These are phyloP conservation scores for Tetragonia tetragonoides DNA, from an alignment of 148 eudicot genomes.

Conservation along the genomic window DNA sequence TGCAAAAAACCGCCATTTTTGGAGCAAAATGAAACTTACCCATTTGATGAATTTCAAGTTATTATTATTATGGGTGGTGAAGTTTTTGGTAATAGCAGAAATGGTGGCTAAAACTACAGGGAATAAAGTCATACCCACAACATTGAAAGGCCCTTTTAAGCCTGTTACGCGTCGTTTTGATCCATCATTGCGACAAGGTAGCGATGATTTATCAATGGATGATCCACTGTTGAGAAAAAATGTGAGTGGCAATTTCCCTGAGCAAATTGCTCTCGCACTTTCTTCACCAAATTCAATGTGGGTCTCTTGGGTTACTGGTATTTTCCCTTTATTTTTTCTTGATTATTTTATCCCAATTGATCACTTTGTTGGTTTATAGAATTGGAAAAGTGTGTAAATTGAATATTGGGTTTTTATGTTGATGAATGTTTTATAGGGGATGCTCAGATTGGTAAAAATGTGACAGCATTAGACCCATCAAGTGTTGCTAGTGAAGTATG, in stretches of 20 bases:
- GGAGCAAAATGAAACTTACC: neutral
- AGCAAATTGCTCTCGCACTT: slow-evolving; percentile 78
- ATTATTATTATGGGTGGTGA: slow-evolving; percentile 4
- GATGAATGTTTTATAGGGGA: slow-evolving; percentile 46
- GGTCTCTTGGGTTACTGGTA: slow-evolving; percentile 97
- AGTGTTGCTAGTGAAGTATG: slow-evolving; percentile 85
- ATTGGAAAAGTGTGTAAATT: neutral
- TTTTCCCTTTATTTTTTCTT: neutral
- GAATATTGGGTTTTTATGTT: slow-evolving; percentile 3
- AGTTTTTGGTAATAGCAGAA: slow-evolving; percentile 11
- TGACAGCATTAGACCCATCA: slow-evolving; percentile 69
- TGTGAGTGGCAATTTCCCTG: slow-evolving; percentile 63
- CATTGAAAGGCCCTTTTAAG: slow-evolving; percentile 79
- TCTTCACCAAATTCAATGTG: slow-evolving; percentile 72
- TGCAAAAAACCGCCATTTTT: neutral
- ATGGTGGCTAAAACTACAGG: neutral
- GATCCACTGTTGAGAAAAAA: slow-evolving; percentile 63
- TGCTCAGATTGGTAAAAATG: slow-evolving; percentile 76
- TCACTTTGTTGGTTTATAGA: neutral
- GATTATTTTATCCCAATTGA: neutral
- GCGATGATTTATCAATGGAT: slow-evolving; percentile 68
- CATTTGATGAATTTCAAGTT: neutral
- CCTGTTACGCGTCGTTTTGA: slow-evolving; percentile 71
- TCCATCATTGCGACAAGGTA: slow-evolving; percentile 62
- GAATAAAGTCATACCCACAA: slow-evolving; percentile 50